These are phyloP conservation scores for Volvox reticuliferus DNA, from an alignment of 139 green algal species.

Conservation along the genomic window DNA sequence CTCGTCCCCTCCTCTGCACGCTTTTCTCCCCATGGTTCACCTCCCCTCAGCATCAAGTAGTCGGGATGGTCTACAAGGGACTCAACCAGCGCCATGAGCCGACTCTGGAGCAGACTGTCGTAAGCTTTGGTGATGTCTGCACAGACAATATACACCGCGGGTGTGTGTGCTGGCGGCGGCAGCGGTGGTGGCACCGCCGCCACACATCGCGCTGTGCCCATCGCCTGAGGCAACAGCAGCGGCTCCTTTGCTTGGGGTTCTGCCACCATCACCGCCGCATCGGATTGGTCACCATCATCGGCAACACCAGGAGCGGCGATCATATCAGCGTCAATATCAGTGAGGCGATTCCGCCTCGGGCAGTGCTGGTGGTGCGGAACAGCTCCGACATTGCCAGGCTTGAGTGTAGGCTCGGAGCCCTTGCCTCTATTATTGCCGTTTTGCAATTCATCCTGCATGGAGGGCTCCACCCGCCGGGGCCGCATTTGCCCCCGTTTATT, in stretches of 20 bases:
- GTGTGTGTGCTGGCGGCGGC: neutral
- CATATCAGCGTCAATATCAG: neutral
- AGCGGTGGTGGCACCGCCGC: neutral
- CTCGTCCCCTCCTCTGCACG: no score
- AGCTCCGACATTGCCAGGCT: no score
- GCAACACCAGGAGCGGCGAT: neutral
- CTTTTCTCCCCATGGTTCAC: neutral
- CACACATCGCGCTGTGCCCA: neutral
- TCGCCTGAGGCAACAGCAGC: neutral
- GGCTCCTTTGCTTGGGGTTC: neutral
- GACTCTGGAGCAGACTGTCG: conserved; percentile 74
- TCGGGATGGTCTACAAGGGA: conserved; percentile 59
- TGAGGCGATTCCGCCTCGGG: neutral
- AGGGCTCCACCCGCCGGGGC: no score
- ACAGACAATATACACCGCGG: conserved; percentile 75
- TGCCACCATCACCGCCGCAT: neutral
- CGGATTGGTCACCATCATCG: neutral
- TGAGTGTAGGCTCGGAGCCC: no score
- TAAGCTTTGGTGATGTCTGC: conserved; percentile 87
- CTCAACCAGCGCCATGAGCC: conserved; percentile 69
- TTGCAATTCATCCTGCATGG: no score
- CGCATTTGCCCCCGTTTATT: no score
- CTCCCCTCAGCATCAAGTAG: conserved; percentile 64
- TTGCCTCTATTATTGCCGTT: no score
- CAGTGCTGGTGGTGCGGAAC: no score